Evolutionary conservation across 169 alveolate genomes (phyloP), one percentile per base, ranked within the genome.

Genomic region (Cryptosporidium baileyi): DNA sequence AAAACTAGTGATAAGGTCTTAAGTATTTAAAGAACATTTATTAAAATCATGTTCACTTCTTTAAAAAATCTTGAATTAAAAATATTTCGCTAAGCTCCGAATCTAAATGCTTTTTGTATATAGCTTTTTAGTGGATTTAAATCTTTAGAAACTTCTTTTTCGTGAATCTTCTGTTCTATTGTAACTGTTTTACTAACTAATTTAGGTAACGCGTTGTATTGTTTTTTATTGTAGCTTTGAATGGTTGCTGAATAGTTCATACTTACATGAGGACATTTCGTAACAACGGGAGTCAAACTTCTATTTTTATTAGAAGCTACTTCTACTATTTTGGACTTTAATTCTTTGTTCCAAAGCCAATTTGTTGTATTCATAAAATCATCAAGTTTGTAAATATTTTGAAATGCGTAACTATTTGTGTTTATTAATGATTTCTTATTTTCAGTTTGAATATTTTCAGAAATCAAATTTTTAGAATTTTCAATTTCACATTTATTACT

Each of bases 321-420:
- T 32, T 65, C 81, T 11, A 65, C 63, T 6, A 65, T 65, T 22
- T 44, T 40, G 1, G 81, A 65, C 63, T 65, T 65, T 17, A 65
- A 60, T 36, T 65, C 81, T 4, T 65, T 65, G 45, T 51, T 65
- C 81, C 81, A 65, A 45, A 65, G 61, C 81, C 81, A 65, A 30
- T 22, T 65, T 8, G 81, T 65, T 47, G 81, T 65, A 60, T 65
- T 65, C 81, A 65, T 65, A 11, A 65, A 65, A 30, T 65, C 81
- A 51, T 65, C 81, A 1, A 65, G 43, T 28, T 65, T 65, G 30
- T 65, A 65, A 22, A 65, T 36, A 51, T 65, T 65, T 32, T 51
- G 49, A 32, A 65, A 65, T 65, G 81, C 81, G 30, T 65, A 65
- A 26, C 51, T 65, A 51, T 51, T 65, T 65, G 63, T 44, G 17